Conservation (phyloP, 768 basidiomycete genomes). For the Crucibulum laeve region DNA sequence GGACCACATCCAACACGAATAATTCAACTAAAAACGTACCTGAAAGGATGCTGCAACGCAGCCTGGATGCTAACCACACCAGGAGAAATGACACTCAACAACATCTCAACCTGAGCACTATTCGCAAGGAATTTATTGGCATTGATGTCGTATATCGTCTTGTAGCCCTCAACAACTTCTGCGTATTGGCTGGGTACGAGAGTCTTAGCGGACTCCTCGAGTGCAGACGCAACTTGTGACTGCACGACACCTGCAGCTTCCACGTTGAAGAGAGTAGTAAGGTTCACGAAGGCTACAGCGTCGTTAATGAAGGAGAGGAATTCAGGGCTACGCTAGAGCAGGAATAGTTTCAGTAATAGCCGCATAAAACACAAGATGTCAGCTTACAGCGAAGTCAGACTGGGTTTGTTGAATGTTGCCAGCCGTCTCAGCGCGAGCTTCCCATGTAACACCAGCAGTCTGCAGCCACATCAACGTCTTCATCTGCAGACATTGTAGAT, state of each 20-base stretch:
- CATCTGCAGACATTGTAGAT: neutral
- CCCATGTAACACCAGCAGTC: conserved; percentile 23
- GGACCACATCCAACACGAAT: neutral
- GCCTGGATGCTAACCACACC: conserved; percentile 49
- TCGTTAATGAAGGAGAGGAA: conserved; percentile 61
- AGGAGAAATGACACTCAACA: conserved; percentile 31
- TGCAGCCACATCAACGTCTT: conserved; percentile 2
- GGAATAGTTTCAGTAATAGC: neutral
- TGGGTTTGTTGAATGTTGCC: conserved; percentile 25
- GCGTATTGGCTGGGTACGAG: conserved; percentile 38
- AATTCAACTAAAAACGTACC: conserved; percentile 16
- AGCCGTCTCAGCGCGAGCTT: conserved; percentile 22
- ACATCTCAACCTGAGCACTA: conserved; percentile 49
- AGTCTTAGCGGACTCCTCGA: conserved; percentile 19
- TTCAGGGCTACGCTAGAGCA: conserved; percentile 20
- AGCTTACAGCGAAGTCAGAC: conserved; percentile 25
- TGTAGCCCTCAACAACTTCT: conserved; percentile 49
- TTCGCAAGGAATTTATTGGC: conserved; percentile 30
- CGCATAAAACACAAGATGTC: conserved; percentile 1
- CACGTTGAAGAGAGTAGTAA: conserved; percentile 37
- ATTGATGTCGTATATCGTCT: conserved; percentile 44
- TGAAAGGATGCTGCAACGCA: conserved; percentile 62
- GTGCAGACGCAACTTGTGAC: conserved; percentile 18
- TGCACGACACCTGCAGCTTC: conserved; percentile 12
- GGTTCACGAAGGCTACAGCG: conserved; percentile 57